Evolutionary conservation across 208 protist species (phyloP), one percentile per base, ranked within the genome.

Genomic region (Lotmaria passim): DNA sequence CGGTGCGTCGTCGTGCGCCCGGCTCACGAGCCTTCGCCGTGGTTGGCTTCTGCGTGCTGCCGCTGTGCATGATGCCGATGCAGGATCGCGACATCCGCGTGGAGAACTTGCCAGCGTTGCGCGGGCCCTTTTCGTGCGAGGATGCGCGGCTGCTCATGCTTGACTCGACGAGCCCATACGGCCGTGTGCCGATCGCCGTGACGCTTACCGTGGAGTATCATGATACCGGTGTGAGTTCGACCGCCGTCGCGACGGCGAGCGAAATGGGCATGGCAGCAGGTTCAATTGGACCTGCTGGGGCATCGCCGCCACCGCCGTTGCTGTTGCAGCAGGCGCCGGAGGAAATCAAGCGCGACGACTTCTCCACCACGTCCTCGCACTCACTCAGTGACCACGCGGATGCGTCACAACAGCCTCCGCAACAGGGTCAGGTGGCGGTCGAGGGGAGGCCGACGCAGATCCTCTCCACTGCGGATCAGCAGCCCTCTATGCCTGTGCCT

Each of bases 11-110:
- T 1, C 88, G 80, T 14, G 62, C 64, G 11, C 59, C 69, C 19
- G 81, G 71, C 7, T 64, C 78, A 36, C 38, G 56, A 8, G 28
- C 53, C 12, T 89, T 86, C 68, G 64, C 81, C 23, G 89, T 96
- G 11, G 55, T 93, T 36, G 91, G 91, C 56, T 94, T 93, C 78
- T 89, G 87, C 53, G 91, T 96, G 50, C 84, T 96, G 64, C 91
- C 91, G 24, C 78, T 96, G 24, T 96, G 89, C 72, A 81, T 96
- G 65, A 85, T 96, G 86, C 88, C 89, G 38, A 89, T 96, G 88
- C 74, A 89, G 60, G 81, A 96, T 65, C 76, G 87, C 41, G 87
- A 94, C 65, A 68, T 96, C 1, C 89, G 81, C 23, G 85, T 94
- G 11, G 89, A 94, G 73, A 86, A 94, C 64, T 66, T 96, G 31